These are phyloP conservation scores for Boletus vermiculosoides DNA, from an alignment of 768 basidiomycete genomes.

Conservation along the genomic window DNA sequence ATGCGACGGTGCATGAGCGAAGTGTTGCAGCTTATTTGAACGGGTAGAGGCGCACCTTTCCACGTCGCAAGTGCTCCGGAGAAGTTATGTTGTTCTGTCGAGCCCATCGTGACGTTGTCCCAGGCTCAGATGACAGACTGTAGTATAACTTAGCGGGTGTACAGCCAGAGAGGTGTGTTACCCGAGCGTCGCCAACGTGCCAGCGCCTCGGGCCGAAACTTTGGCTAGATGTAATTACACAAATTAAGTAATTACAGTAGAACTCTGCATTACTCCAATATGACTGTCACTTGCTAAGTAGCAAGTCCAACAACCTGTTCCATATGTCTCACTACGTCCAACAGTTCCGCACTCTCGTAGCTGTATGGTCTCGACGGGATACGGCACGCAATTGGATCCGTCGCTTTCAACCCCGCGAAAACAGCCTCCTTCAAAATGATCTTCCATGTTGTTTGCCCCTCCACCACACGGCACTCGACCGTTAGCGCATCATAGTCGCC, in stretches of 20 bases:
- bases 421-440: conserved; percentile 15
- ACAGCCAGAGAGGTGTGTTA: not conserved
- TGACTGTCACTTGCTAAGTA: not conserved
- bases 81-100: conserved; percentile 71
- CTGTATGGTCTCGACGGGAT: conserved; percentile 15
- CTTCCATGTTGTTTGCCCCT: conserved; percentile 12
- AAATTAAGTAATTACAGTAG: not conserved
- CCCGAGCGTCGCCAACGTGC: not conserved
- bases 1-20: conserved; percentile 4
- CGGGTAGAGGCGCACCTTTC: conserved; percentile 58
- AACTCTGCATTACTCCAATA: not conserved
- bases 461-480: conserved; percentile 16
- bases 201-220: no score
- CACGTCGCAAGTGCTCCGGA: conserved; percentile 90
- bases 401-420: conserved; percentile 9
- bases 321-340: conserved; percentile 19
- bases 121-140: not conserved
- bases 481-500: conserved; percentile 13
- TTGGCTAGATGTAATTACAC: no score
- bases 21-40: not conserved
- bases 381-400: conserved; percentile 6
- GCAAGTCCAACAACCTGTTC: conserved; percentile 8
- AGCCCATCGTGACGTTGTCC: conserved; percentile 17
- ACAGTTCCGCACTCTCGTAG: conserved; percentile 10
- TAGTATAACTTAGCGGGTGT: not conserved